Evolutionary conservation across 495 filamentous ascomycete species (phyloP).

Genomic region (Chaetomium fimeti): DNA sequence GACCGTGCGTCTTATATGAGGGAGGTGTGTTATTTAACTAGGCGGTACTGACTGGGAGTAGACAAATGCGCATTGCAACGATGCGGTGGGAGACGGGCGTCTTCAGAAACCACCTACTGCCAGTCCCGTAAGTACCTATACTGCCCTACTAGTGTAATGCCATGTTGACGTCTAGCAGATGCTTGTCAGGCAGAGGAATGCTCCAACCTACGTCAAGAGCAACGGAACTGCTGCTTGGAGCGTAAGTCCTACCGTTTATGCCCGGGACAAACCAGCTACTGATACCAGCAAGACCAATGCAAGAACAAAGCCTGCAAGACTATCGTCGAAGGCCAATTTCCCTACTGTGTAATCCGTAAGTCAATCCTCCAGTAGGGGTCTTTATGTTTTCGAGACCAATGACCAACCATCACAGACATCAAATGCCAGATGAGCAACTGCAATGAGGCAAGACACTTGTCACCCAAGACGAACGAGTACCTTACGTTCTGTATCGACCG

Average conservation of each 20-base stretch:
- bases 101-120: conserved; percentile 19
- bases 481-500: conserved; percentile 31
- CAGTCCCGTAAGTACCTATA: conserved; percentile 25
- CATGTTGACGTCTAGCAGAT: conserved; percentile 19
- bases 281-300: conserved; percentile 24
- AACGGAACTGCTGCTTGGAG: conserved; percentile 30
- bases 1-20: conserved; percentile 25
- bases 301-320: conserved; percentile 26
- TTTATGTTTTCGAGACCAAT: not conserved
- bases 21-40: not conserved
- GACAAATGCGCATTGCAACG: conserved; percentile 31
- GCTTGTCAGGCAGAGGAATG: conserved; percentile 31
- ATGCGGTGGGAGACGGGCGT: conserved; percentile 21
- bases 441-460: conserved; percentile 21
- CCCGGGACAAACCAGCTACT: not conserved
- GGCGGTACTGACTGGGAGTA: conserved; percentile 15
- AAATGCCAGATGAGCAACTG: conserved; percentile 27
- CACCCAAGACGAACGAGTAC: conserved; percentile 27
- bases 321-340: conserved; percentile 23
- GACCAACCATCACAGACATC: conserved; percentile 21
- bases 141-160: not conserved
- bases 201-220: conserved; percentile 22
- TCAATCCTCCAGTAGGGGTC: not conserved
- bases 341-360: conserved; percentile 32
- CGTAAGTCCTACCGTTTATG: conserved; percentile 17